phyloP scores from a whole-genome alignment of 805 yeast genomes.

The Starmera dryadoides region DNA sequence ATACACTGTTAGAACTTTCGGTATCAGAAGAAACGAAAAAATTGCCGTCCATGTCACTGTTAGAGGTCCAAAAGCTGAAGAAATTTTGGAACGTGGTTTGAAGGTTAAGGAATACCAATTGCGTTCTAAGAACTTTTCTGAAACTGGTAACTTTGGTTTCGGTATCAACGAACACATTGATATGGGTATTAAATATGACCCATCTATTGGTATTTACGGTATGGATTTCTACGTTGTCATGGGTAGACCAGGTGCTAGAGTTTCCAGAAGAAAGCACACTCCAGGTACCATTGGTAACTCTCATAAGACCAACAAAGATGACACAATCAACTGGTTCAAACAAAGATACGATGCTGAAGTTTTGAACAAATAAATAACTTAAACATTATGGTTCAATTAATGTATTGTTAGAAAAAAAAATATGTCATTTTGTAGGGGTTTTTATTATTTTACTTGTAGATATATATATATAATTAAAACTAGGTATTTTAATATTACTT shows the following conservation, averaged over 20 bases:
- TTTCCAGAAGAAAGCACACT: constrained; percentile 97
- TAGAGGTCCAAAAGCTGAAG: constrained; percentile 99
- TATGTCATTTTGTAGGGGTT: neutral
- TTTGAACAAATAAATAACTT: constrained; percentile 56
- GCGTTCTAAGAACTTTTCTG: constrained; percentile 89
- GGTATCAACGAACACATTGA: constrained; percentile 99
- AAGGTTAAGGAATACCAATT: constrained; percentile 99
- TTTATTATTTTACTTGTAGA: neutral
- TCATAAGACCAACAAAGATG: constrained; percentile 90
- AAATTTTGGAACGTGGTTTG: constrained; percentile 98
- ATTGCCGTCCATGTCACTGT: constrained; percentile 98
- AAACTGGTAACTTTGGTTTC: constrained; percentile 99
- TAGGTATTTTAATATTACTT: no score
- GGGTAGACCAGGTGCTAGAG: constrained; percentile 99
- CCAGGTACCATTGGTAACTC: constrained; percentile 81
- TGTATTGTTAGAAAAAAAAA: neutral
- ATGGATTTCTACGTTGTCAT: constrained; percentile 99
- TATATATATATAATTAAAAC: neutral
- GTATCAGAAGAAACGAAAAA: constrained; percentile 99
- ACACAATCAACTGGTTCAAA: constrained; percentile 98
- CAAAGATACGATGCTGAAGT: constrained; percentile 99
- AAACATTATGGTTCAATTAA: constrained; percentile 1
- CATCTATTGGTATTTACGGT: constrained; percentile 99
- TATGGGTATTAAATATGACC: constrained; percentile 99
- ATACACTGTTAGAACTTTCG: constrained; percentile 99